Evolutionary conservation across 345 rosid genomes (phyloP), one percentile per base, ranked within the genome.

Genomic region (Acer yangbiense): DNA sequence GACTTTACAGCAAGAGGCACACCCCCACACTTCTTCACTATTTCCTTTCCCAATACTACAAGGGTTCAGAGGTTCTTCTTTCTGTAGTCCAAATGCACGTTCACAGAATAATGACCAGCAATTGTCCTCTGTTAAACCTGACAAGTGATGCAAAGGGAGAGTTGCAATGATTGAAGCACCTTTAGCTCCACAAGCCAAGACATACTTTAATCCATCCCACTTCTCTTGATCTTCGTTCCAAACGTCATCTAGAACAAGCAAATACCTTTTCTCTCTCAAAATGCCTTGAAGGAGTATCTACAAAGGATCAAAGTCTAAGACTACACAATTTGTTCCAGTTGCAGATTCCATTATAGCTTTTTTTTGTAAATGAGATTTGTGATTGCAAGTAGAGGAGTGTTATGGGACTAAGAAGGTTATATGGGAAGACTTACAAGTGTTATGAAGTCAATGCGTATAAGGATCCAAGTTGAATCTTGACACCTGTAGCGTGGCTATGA

Each of bases 21-120:
- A 0, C 82, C 79, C 46, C 72, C 39, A 9, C 76, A 80, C 46
- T 71, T 25, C 27, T 80, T 71, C 61, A 71, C 72, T 35, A 75
- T 75, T 21, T 75, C 63, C 66, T 70, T 74, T 20, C 71, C 78
- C 6, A 62, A 16, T 18, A 6, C 17, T 13, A 16, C 75, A 17
- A 75, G 7, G 7, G 39, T 18, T 18, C 8, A 46, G 18, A 11
- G 9, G 55, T 17, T 76, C 76, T 69, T 71, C 71, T 29, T 29
- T 29, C 23, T n/a, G 16, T 4, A 27, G n/a, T 13, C 46, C 32
- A 70, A 75, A 80, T n/a, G 82, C 79, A 27, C 72, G 65, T 7
- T 76, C 58, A 32, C 64, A 79, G 60, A 29, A 29, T 29, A 29
- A 29, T 0, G 32, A 29, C 32, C 32, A 29, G 3, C 73, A 73